A percentile compares a stretch with the other conserved stretches of the same genome.
Conservation (phyloP, 2,329 filamentous ascomycete species). For the Balansia obtecta region DNA sequence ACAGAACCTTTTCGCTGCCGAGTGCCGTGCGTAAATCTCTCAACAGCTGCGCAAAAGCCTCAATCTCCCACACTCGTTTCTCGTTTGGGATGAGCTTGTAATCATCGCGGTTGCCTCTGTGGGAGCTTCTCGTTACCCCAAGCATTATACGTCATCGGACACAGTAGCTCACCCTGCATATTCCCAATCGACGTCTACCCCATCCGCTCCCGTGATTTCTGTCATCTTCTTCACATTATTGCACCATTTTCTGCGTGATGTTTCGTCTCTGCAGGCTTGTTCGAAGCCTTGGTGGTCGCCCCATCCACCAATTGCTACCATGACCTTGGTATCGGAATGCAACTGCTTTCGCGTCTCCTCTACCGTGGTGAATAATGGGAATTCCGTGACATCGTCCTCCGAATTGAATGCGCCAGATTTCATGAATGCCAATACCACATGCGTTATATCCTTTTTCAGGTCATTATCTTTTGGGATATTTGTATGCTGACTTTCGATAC, state of each 20-base stretch:
- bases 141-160: not conserved
- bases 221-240: constrained; percentile 53
- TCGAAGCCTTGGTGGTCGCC: constrained; percentile 55
- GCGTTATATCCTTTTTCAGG: constrained; percentile 34
- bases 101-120: constrained; percentile 54
- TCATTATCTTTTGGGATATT: constrained; percentile 23
- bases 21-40: constrained; percentile 44
- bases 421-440: constrained; percentile 48
- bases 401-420: constrained; percentile 38
- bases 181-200: constrained; percentile 54
- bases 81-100: constrained; percentile 54
- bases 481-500: constrained; percentile 31
- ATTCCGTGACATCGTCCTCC: constrained; percentile 21
- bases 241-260: constrained; percentile 45
- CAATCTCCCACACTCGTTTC: constrained; percentile 47
- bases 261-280: constrained; percentile 36
- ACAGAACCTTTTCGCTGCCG: constrained; percentile 44
- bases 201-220: constrained; percentile 49
- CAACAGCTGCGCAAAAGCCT: constrained; percentile 50
- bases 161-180: constrained; percentile 33
- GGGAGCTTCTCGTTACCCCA: no score
- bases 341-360: constrained; percentile 35
- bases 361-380: constrained; percentile 42
- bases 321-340: constrained; percentile 42
- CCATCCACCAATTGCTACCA: constrained; percentile 67